phyloP scores from a whole-genome alignment of 2,329 filamentous ascomycete genomes.

The Cladosporium oxysporum region DNA sequence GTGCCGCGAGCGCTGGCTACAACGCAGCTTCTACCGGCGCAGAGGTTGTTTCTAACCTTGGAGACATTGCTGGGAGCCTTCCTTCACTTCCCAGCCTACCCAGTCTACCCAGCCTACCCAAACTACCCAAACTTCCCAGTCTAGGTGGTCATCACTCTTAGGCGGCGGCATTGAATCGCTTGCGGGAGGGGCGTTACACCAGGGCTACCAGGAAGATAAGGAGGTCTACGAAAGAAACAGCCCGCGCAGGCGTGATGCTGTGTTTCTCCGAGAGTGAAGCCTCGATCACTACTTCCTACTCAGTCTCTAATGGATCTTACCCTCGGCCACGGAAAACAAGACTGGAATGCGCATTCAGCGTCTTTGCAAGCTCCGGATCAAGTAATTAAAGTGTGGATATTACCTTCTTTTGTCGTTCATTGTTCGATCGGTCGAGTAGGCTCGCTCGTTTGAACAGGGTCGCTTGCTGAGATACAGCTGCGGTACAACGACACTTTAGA shows the following conservation, averaged over 20 bases:
- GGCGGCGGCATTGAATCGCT: neutral
- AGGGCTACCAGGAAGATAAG: neutral
- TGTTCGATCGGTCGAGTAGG: neutral
- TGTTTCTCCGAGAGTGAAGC: neutral
- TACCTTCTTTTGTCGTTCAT: neutral
- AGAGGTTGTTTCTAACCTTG: neutral
- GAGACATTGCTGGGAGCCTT: neutral
- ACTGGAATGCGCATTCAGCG: neutral
- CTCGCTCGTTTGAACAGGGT: neutral
- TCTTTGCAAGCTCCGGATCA: neutral
- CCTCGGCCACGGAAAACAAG: neutral
- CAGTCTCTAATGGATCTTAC: too few relatives aligned
- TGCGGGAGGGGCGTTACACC: neutral
- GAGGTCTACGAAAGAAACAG: neutral
- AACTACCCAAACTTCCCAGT: neutral
- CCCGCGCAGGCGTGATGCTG: neutral
- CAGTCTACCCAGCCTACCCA: neutral
- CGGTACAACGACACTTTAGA: neutral
- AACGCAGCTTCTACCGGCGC: neutral
- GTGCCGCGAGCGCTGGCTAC: neutral
- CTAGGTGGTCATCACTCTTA: neutral
- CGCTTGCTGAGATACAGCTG: neutral
- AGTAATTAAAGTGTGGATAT: neutral
- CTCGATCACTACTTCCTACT: neutral
- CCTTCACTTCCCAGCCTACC: neutral